Evolutionary conservation across 2,329 filamentous ascomycete genomes (phyloP), one percentile per base, ranked within the genome.

Genomic region (Talaromyces pinophilus): DNA sequence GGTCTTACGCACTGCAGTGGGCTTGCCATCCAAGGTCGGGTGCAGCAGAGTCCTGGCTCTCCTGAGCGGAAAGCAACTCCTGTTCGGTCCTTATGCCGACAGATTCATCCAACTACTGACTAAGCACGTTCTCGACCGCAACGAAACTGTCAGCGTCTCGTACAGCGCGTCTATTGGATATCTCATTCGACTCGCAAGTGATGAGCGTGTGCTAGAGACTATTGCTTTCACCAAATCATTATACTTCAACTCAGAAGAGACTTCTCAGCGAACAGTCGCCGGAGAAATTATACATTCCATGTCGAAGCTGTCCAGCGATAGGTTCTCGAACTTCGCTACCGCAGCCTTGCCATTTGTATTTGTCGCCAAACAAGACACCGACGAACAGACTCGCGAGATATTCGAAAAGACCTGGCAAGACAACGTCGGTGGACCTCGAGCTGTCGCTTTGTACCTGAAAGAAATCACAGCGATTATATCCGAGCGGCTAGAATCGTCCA

Each of bases 21-120:
- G 93, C 1, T 88, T 98, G 79, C 94, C 94, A 1, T 96, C 93
- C 0, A 98, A 98, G 81, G 90, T 98, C 59, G 95, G 93, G 44
- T 96, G 93, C 73, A 91, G 90, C 69, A 88, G 92, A 64, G 89
- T 97, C 1, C 84, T 99, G 38, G 90, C 92, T 7, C 93, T 92
- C 0, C 84, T 99, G 7, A 91, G 92, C 61, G 94, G 93, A 61
- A 87, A 92, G 13, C 87, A 86, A 42, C 85, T 89, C 44, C 82
- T 93, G 35, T 92, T 97, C 77, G 86, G 85, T 44, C 88, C 91
- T 0, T 88, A 93, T 72, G 89, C 92, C 13, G 87, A 91, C 69
- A 83, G 85, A 8, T 93, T 97, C 72, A 82, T 97, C 61, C 90
- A 89, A 70, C 76, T 93, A 10, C 85, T 97, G 69, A 88, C 92